phyloP scores from a whole-genome alignment of 768 basidiomycete species.

The Hygrophorus pudorinus region DNA sequence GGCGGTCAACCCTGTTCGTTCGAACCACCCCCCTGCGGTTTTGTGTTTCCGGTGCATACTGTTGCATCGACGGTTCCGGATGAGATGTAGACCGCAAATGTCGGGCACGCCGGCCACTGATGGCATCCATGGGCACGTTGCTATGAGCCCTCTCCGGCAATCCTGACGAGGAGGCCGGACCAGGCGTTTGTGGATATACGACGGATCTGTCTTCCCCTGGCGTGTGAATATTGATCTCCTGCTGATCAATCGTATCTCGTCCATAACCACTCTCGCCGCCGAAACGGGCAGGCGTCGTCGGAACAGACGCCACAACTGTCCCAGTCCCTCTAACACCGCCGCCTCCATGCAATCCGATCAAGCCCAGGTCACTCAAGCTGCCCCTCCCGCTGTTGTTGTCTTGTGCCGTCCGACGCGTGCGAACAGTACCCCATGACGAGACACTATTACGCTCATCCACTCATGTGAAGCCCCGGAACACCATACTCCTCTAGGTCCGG shows the following conservation, averaged over 20 bases:
- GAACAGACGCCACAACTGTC: background rate
- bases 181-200: too few species aligned
- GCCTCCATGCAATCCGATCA: slow-evolving; percentile 13
- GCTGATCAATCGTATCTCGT: background rate
- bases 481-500: background rate
- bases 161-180: too few species aligned
- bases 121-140: too few species aligned
- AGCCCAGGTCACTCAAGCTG: slow-evolving; percentile 17
- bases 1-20: too few species aligned
- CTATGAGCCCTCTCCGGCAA: too few species aligned
- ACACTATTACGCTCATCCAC: background rate
- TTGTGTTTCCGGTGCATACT: too few species aligned
- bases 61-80: too few species aligned
- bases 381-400: background rate
- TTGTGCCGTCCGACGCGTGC: slow-evolving; percentile 11
- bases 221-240: too few species aligned
- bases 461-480: background rate
- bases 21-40: too few species aligned
- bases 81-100: too few species aligned
- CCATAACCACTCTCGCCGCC: slow-evolving; percentile 3
- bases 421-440: slow-evolving; percentile 25
- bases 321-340: background rate
- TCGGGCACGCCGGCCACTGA: too few species aligned
- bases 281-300: slow-evolving; percentile 3
- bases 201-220: too few species aligned